A percentile compares a stretch with the other conserved stretches of the same genome.
Conservation (phyloP, 2,329 filamentous ascomycete genomes). For the Colletotrichum sidae region DNA sequence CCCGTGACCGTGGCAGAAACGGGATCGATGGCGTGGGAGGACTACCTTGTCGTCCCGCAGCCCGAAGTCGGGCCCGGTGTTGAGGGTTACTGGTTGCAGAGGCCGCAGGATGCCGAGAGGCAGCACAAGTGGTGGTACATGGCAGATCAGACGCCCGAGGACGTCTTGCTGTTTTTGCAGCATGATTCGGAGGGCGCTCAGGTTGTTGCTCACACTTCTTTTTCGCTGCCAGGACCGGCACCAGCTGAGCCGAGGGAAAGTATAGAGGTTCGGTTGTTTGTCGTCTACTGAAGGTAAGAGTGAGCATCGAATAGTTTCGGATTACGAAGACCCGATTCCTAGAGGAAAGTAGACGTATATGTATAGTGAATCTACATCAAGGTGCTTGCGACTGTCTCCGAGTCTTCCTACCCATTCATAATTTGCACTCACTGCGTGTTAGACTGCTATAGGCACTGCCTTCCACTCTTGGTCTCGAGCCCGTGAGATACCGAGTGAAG, state of each 20-base stretch:
- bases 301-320: not conserved
- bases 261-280: constrained; percentile 21
- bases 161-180: constrained; percentile 15
- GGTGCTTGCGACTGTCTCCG: too few species aligned
- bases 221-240: constrained; percentile 2
- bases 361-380: too few species aligned
- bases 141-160: constrained; percentile 19
- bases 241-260: constrained; percentile 20
- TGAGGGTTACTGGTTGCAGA: constrained; percentile 21
- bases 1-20: constrained; percentile 10
- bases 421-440: too few species aligned
- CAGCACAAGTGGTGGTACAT: constrained; percentile 17
- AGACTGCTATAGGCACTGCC: too few species aligned
- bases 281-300: constrained; percentile 8
- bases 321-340: too few species aligned
- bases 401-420: too few species aligned
- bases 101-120: not conserved
- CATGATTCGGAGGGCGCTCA: constrained; percentile 14
- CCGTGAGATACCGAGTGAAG: too few species aligned
- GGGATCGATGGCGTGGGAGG: constrained; percentile 20
- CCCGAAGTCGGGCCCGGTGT: constrained; percentile 18
- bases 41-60: constrained; percentile 20
- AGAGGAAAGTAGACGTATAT: too few species aligned
- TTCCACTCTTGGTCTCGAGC: too few species aligned
- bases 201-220: constrained; percentile 18